A percentile compares a stretch with the other conserved stretches of the same genome.
These are phyloP conservation scores for Linum lewisii DNA, from an alignment of 345 rosid species.

Conservation along the genomic window DNA sequence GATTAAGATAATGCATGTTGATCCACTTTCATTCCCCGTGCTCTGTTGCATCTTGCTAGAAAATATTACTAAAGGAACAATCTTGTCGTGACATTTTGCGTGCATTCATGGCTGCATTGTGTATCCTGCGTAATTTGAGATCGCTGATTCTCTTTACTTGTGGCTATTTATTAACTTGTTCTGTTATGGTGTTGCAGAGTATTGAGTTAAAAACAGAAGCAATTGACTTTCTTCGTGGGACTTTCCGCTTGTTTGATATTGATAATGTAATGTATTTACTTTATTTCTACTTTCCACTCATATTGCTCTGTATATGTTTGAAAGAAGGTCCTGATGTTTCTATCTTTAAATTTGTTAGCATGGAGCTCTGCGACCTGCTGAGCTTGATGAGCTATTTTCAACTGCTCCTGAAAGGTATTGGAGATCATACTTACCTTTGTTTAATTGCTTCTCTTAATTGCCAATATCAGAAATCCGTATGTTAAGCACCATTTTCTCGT, in stretches of 20 bases:
- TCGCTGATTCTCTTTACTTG: not conserved
- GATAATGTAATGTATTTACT: conserved; percentile 45
- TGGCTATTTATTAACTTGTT: not conserved
- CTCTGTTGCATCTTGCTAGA: not conserved
- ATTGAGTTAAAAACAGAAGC: conserved; percentile 60
- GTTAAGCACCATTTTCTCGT: not conserved
- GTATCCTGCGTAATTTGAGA: not conserved
- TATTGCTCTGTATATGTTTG: not conserved
- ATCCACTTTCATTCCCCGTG: not conserved
- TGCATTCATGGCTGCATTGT: not conserved
- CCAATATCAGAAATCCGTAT: not conserved
- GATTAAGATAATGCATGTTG: not conserved
- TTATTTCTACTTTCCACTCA: not conserved
- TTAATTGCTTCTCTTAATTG: not conserved
- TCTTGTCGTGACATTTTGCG: not conserved
- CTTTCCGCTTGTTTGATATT: conserved; percentile 54
- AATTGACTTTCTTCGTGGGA: conserved; percentile 49
- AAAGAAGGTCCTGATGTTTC: conserved; percentile 8
- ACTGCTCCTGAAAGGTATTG: conserved; percentile 72
- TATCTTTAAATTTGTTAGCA: conserved; percentile 37
- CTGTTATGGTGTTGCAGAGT: conserved; percentile 35
- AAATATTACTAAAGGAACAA: not conserved
- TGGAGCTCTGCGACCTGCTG: conserved; percentile 54
- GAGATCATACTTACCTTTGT: not conserved
- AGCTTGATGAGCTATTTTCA: conserved; percentile 59